Evolutionary conservation across 2,329 filamentous ascomycete genomes (phyloP).

Genomic region (Pseudogymnoascus sp.): DNA sequence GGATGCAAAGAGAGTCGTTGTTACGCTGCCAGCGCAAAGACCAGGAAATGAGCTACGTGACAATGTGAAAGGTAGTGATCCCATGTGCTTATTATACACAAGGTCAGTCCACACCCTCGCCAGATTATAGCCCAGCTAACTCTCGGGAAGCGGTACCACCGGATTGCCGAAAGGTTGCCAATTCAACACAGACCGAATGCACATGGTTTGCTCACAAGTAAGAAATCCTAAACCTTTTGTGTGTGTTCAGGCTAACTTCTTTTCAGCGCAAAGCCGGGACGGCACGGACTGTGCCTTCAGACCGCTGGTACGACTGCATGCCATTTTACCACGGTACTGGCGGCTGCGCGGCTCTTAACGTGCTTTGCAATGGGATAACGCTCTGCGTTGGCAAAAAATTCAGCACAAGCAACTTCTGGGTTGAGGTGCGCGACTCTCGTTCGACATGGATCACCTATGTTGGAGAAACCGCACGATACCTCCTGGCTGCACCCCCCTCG

Average conservation of each 20-base stretch:
- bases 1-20: slow-evolving; percentile 38
- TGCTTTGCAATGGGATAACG: slow-evolving; percentile 36
- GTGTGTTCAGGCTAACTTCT: not conserved
- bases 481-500: slow-evolving; percentile 59
- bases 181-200: slow-evolving; percentile 43
- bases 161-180: slow-evolving; percentile 65
- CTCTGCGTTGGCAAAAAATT: slow-evolving; percentile 60
- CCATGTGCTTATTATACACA: slow-evolving; percentile 63
- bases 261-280: slow-evolving; percentile 15
- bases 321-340: slow-evolving; percentile 70
- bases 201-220: slow-evolving; percentile 22
- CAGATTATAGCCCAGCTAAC: not conserved
- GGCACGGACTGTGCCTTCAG: slow-evolving; percentile 28
- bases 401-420: slow-evolving; percentile 62
- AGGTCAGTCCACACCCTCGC: slow-evolving; percentile 30
- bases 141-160: slow-evolving; percentile 53
- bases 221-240: not conserved
- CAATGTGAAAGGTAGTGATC: slow-evolving; percentile 42
- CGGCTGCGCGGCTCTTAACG: slow-evolving; percentile 23
- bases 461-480: slow-evolving; percentile 67
- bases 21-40: slow-evolving; percentile 38
- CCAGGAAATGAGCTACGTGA: slow-evolving; percentile 48
- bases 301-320: slow-evolving; percentile 71
- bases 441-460: slow-evolving; percentile 71
- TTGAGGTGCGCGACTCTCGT: slow-evolving; percentile 56